Conservation (phyloP, 1,284 basidiomycete genomes). For the Heliocybe sulcata region DNA sequence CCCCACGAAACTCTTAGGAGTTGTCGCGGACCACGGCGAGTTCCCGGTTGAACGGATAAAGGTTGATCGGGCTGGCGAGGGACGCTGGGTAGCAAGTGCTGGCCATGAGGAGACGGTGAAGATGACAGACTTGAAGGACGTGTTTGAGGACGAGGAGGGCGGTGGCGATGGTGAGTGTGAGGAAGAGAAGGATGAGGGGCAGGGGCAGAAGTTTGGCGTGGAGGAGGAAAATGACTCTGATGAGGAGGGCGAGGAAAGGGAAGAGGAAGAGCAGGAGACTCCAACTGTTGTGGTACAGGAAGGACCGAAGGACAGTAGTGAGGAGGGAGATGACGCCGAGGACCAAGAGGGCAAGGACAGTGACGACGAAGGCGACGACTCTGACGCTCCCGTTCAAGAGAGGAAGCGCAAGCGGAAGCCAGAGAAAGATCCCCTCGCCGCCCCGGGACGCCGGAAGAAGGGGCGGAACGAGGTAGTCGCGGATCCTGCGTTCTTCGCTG, state of each 20-base stretch:
- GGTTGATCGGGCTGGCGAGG: constrained; percentile 43
- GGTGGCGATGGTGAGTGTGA: constrained; percentile 31
- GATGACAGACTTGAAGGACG: constrained; percentile 72
- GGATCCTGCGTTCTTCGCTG: constrained; percentile 64
- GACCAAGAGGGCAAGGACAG: constrained; percentile 23
- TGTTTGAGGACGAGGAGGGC: constrained; percentile 55
- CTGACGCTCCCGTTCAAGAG: constrained; percentile 23
- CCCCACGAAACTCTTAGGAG: constrained; percentile 86
- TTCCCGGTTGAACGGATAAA: constrained; percentile 88
- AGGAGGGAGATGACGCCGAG: constrained; percentile 18
- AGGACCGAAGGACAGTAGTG: too few relatives aligned
- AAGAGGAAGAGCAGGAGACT: neutral
- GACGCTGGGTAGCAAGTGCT: constrained; percentile 87
- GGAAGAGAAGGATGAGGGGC: constrained; percentile 14
- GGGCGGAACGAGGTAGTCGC: constrained; percentile 47
- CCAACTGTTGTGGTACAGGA: neutral
- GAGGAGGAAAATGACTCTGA: constrained; percentile 13
- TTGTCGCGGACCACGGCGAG: constrained; percentile 85
- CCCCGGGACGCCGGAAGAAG: constrained; percentile 41
- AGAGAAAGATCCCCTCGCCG: constrained; percentile 37
- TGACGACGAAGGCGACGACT: constrained; percentile 25
- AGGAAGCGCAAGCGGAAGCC: constrained; percentile 53
- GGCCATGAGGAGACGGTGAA: constrained; percentile 86
- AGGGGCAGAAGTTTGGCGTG: constrained; percentile 4
- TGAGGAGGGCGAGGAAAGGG: constrained; percentile 19